A percentile compares a stretch with the other conserved stretches of the same genome.
Conservation (phyloP, 2,329 filamentous ascomycete species). For the Penicillium palitans region DNA sequence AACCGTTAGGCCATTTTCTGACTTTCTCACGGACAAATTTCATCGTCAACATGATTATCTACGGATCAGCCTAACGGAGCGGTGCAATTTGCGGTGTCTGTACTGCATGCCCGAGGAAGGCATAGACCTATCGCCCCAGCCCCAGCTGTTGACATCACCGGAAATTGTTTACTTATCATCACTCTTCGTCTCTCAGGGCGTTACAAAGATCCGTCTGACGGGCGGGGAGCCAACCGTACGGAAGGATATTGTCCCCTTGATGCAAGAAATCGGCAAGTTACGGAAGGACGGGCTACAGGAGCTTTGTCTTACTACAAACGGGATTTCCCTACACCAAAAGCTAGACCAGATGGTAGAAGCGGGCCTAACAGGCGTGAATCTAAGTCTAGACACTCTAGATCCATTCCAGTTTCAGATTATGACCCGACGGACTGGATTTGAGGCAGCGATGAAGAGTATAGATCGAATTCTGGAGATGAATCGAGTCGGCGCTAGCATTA, state of each 20-base stretch:
- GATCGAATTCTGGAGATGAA: slow-evolving; percentile 86
- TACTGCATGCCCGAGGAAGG: slow-evolving; percentile 99
- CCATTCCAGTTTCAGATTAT: slow-evolving; percentile 95
- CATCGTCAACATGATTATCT: slow-evolving; percentile 92
- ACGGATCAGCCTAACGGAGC: slow-evolving; percentile 91
- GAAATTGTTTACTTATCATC: slow-evolving; percentile 91
- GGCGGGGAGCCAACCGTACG: slow-evolving; percentile 94
- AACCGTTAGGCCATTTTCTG: slow-evolving; percentile 72
- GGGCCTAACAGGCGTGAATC: slow-evolving; percentile 86
- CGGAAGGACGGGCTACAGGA: slow-evolving; percentile 55
- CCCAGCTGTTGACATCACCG: slow-evolving; percentile 81
- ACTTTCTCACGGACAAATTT: slow-evolving; percentile 89
- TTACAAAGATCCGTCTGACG: slow-evolving; percentile 91
- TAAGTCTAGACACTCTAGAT: slow-evolving; percentile 93
- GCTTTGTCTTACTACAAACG: no score
- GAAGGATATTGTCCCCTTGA: slow-evolving; percentile 83
- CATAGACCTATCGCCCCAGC: slow-evolving; percentile 77
- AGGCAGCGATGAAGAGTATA: slow-evolving; percentile 88
- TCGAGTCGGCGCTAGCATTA: slow-evolving; percentile 73
- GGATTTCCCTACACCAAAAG: slow-evolving; percentile 84
- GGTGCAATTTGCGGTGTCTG: slow-evolving; percentile 90
- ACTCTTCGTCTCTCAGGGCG: slow-evolving; percentile 89
- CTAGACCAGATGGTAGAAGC: slow-evolving; percentile 90
- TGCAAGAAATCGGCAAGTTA: slow-evolving; percentile 82
- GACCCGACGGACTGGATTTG: slow-evolving; percentile 88